These are phyloP conservation scores for Dictyostelium purpureum DNA, from an alignment of 78 protist species.

Conservation along the genomic window DNA sequence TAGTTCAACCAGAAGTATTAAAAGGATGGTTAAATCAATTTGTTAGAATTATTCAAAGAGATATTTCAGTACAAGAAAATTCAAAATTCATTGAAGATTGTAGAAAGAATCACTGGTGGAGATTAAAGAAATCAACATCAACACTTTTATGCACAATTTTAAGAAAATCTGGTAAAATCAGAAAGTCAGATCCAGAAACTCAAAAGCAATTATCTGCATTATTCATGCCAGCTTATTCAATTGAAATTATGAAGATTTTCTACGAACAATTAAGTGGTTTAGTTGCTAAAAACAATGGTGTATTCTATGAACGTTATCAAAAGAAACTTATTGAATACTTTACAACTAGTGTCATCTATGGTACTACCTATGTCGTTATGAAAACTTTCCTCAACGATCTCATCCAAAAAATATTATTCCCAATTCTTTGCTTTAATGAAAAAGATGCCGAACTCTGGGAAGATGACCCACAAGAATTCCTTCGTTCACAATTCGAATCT, in stretches of 20 bases:
- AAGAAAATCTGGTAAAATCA: neutral
- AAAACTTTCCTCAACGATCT: constrained; percentile 35
- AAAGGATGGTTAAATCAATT: constrained; percentile 42
- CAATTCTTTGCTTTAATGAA: constrained; percentile 72
- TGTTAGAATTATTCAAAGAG: constrained; percentile 23
- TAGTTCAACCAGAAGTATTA: constrained; percentile 21
- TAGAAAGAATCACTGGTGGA: constrained; percentile 37
- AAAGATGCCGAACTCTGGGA: constrained; percentile 83
- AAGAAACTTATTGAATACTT: constrained; percentile 23
- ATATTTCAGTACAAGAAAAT: constrained; percentile 1
- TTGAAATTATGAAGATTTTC: neutral
- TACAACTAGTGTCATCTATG: constrained; percentile 1
- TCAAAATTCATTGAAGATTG: neutral
- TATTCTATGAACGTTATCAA: constrained; percentile 25
- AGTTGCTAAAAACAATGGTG: neutral
- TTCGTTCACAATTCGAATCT: constrained; percentile 72
- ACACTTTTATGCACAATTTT: neutral
- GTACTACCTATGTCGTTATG: constrained; percentile 19
- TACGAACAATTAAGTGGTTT: neutral
- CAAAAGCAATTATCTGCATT: neutral
- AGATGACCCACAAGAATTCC: constrained; percentile 87
- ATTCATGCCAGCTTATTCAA: constrained; percentile 38
- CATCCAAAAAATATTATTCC: constrained; percentile 48
- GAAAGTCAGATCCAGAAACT: constrained; percentile 17
- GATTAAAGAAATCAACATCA: constrained; percentile 23